These are phyloP conservation scores for Zygotorulaspora danielsina DNA, from an alignment of 805 yeast genomes.

Conservation along the genomic window DNA sequence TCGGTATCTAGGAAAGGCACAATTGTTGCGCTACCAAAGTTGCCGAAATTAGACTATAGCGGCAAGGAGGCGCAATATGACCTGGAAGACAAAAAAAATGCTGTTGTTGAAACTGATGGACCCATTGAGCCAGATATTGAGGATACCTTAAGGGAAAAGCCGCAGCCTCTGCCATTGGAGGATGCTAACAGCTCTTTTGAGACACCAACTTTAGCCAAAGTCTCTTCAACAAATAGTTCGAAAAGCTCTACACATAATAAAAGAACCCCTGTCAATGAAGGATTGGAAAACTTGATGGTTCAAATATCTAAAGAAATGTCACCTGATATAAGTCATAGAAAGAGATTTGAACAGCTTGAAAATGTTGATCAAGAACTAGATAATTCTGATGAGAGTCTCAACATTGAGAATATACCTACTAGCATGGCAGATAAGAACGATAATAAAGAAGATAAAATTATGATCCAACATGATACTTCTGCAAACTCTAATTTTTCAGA, in stretches of 20 bases:
- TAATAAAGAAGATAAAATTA: too few relatives aligned
- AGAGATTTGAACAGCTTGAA: constrained; percentile 1
- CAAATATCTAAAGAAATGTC: constrained; percentile 35
- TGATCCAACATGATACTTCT: constrained; percentile 2
- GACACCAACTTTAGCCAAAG: constrained; percentile 6
- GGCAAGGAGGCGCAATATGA: constrained; percentile 6
- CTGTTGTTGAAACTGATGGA: neutral
- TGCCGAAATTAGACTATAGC: constrained; percentile 28
- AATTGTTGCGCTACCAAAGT: constrained; percentile 20
- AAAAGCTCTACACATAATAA: constrained; percentile 8
- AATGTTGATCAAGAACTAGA: constrained; percentile 6
- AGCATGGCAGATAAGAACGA: neutral
- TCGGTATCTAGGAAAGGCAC: constrained; percentile 5
- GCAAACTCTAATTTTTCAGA: neutral
- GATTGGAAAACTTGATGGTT: constrained; percentile 30
- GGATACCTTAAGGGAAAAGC: constrained; percentile 1
- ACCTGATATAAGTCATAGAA: constrained; percentile 12
- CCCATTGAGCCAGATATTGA: neutral
- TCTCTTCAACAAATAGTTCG: constrained; percentile 7
- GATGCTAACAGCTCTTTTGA: neutral
- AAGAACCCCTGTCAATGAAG: constrained; percentile 24
- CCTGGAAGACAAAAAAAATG: neutral
- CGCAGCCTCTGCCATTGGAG: constrained; percentile 8
- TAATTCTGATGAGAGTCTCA: neutral
- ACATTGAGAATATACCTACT: too few relatives aligned